Evolutionary conservation across 176 grass and related monocot species (phyloP).

Genomic region (Oryza meyeriana): DNA sequence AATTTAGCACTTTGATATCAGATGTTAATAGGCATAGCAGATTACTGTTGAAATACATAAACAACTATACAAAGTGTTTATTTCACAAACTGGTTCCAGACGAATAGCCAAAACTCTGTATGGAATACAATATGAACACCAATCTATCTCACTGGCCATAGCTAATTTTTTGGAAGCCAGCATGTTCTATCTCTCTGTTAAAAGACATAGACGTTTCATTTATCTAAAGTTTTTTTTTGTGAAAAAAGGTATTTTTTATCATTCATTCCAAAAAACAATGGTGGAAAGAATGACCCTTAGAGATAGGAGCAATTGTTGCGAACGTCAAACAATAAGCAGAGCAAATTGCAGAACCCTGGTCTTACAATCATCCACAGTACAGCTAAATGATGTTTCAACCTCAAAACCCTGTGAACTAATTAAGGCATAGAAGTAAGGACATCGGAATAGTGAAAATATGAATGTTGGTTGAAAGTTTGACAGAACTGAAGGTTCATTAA

Average conservation of each 20-base stretch:
- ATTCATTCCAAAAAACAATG: not conserved
- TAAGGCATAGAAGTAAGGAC: not conserved
- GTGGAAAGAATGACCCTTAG: not conserved
- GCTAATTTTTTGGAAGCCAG: slow-evolving; percentile 23
- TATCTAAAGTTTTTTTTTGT: not conserved
- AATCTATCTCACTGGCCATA: not conserved
- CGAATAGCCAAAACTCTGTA: slow-evolving; percentile 15
- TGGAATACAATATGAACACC: not conserved
- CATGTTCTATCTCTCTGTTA: slow-evolving; percentile 3
- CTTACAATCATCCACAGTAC: not conserved
- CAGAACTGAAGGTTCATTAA: not conserved
- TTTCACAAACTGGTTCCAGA: not conserved
- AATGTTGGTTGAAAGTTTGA: slow-evolving; percentile 1
- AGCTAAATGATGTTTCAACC: slow-evolving; percentile 15
- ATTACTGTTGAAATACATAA: slow-evolving; percentile 14
- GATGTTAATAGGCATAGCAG: slow-evolving; percentile 13
- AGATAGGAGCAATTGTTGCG: not conserved
- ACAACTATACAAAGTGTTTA: not conserved
- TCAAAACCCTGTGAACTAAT: not conserved
- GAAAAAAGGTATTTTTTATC: not conserved
- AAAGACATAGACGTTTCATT: not conserved
- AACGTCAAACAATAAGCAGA: slow-evolving; percentile 16
- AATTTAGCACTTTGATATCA: slow-evolving; percentile 15
- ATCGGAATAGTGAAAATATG: not conserved
- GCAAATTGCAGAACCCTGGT: not conserved